Conservation (phyloP, 805 yeast species). For the Teunomyces gatunensis region DNA sequence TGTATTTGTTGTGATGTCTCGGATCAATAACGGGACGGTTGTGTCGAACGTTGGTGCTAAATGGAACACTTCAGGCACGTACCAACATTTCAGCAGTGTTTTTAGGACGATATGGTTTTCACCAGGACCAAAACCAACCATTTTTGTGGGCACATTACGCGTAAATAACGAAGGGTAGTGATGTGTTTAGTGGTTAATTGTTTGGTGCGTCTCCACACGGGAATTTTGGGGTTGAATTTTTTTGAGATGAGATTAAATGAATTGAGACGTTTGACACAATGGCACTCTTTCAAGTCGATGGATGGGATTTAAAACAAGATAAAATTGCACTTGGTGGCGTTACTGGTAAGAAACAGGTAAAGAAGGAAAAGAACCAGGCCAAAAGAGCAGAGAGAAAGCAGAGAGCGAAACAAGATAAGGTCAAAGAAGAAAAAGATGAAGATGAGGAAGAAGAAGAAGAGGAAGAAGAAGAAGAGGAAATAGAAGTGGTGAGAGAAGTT, state of each 20-base stretch:
- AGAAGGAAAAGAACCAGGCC: conserved; percentile 17
- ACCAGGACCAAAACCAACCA: conserved; percentile 34
- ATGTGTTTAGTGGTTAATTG: neutral
- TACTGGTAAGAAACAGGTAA: conserved; percentile 24
- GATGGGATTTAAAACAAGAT: conserved; percentile 68
- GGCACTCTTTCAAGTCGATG: conserved; percentile 77
- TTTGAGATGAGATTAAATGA: neutral
- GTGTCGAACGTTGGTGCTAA: conserved; percentile 23
- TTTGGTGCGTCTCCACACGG: neutral
- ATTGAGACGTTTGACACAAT: conserved; percentile 25
- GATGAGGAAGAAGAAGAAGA: conserved; percentile 22
- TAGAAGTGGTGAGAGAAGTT: neutral
- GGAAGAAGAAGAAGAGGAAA: conserved; percentile 9
- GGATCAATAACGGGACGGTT: conserved; percentile 25
- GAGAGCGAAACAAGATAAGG: conserved; percentile 13
- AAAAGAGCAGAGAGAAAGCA: conserved; percentile 13
- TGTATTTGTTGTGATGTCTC: conserved; percentile 23
- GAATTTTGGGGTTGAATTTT: neutral
- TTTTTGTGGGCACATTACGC: neutral
- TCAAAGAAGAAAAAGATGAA: conserved; percentile 11
- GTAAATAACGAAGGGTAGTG: too few species aligned
- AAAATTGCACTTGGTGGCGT: conserved; percentile 47
- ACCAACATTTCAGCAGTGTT: conserved; percentile 19
- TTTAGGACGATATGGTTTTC: conserved; percentile 33
- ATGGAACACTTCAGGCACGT: conserved; percentile 36